Percentiles rank a stretch among this genome's conserved stretches.
These are phyloP conservation scores for Isatis tinctoria DNA, from an alignment of 345 rosid genomes.

Conservation along the genomic window DNA sequence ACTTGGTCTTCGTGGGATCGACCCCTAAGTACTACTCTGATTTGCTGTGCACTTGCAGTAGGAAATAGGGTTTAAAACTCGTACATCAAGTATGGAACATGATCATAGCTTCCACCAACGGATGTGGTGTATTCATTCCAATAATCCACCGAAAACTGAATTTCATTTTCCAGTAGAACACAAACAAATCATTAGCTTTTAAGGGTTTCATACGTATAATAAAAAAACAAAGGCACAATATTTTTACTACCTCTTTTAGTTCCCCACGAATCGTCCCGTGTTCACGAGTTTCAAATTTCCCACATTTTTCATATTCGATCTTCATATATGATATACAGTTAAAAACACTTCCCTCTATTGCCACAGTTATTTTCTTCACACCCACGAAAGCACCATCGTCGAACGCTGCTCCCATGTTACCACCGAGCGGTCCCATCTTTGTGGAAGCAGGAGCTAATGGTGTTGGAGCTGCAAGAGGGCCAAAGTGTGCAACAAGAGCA, in stretches of 20 bases:
- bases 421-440: constrained; percentile 9
- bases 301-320: neutral
- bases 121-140: neutral
- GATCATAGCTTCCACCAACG: neutral
- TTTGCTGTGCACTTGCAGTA: too few species aligned
- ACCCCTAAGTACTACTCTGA: too few species aligned
- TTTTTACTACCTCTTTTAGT: constrained; percentile 1
- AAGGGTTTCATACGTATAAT: neutral
- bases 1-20: too few species aligned
- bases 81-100: too few species aligned
- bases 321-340: too few species aligned
- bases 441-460: neutral
- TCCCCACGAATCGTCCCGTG: neutral
- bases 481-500: constrained; percentile 16
- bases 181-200: neutral
- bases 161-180: neutral
- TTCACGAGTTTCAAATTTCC: constrained; percentile 1
- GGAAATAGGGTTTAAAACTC: too few species aligned
- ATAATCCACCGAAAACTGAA: neutral
- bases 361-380: neutral
- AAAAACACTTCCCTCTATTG: too few species aligned
- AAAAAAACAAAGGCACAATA: neutral
- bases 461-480: neutral
- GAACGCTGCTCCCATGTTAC: neutral
- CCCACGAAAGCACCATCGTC: constrained; percentile 24